Evolutionary conservation across 768 basidiomycete species (phyloP).

Genomic region (Trametopsis cervina): DNA sequence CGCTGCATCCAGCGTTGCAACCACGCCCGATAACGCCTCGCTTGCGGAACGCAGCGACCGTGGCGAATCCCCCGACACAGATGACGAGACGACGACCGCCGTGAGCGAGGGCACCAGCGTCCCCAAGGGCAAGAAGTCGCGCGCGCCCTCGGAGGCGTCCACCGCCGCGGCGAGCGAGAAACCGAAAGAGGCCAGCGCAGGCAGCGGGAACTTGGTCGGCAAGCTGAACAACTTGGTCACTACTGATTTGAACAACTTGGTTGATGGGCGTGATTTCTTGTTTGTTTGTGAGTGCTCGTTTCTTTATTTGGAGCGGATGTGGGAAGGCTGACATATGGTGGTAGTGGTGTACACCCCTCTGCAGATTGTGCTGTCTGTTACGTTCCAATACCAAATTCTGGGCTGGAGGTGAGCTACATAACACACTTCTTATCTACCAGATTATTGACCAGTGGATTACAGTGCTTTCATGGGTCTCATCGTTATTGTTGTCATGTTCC

Average conservation of each 20-base stretch:
- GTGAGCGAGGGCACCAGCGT: slow-evolving; percentile 11
- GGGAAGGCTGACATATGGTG: neutral
- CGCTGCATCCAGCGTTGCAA: slow-evolving; percentile 15
- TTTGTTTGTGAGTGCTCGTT: slow-evolving; percentile 9
- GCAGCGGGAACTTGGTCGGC: slow-evolving; percentile 49
- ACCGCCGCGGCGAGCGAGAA: slow-evolving; percentile 1
- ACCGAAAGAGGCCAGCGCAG: slow-evolving; percentile 14
- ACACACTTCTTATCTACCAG: neutral
- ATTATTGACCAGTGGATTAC: slow-evolving; percentile 1
- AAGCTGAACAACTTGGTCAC: slow-evolving; percentile 76
- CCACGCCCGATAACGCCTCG: slow-evolving; percentile 22
- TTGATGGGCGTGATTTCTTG: slow-evolving; percentile 15
- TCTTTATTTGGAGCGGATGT: neutral
- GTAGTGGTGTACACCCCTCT: slow-evolving; percentile 18
- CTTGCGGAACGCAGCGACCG: slow-evolving; percentile 6
- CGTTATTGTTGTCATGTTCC: slow-evolving; percentile 34
- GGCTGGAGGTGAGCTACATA: slow-evolving; percentile 13
- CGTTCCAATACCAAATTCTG: slow-evolving; percentile 27
- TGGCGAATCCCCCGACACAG: slow-evolving; percentile 2
- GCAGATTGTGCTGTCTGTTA: slow-evolving; percentile 28
- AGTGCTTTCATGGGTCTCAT: slow-evolving; percentile 34
- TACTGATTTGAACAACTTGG: slow-evolving; percentile 38
- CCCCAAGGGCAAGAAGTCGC: slow-evolving; percentile 11
- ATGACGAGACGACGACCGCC: slow-evolving; percentile 11
- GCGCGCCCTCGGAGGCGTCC: slow-evolving; percentile 1